These are phyloP conservation scores for Pyrenula massariospora DNA, from an alignment of 495 filamentous ascomycete species.

Conservation along the genomic window DNA sequence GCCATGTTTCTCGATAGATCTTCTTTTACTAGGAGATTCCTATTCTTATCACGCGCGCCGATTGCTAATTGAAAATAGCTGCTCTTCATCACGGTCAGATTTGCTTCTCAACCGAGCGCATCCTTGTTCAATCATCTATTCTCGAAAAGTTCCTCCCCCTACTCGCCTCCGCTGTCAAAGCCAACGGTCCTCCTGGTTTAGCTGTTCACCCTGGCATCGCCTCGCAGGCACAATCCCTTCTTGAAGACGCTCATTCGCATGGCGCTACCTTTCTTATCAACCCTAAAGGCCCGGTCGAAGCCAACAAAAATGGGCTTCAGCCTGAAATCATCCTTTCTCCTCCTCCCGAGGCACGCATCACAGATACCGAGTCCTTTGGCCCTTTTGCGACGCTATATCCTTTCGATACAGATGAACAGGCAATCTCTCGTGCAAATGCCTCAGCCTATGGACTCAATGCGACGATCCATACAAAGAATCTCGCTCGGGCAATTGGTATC, in stretches of 20 bases:
- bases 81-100: slow-evolving; percentile 56
- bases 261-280: slow-evolving; percentile 62
- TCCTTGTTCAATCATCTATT: slow-evolving; percentile 65
- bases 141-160: slow-evolving; percentile 40
- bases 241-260: slow-evolving; percentile 46
- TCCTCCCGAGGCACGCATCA: slow-evolving; percentile 60
- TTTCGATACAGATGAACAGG: slow-evolving; percentile 32
- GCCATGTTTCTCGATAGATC: slow-evolving; percentile 31
- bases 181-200: slow-evolving; percentile 25
- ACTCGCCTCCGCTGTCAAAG: slow-evolving; percentile 31
- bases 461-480: slow-evolving; percentile 34
- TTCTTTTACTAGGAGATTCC: background rate
- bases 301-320: slow-evolving; percentile 18
- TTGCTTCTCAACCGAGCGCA: slow-evolving; percentile 82
- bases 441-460: slow-evolving; percentile 36
- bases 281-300: slow-evolving; percentile 29
- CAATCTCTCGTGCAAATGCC: slow-evolving; percentile 32
- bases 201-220: slow-evolving; percentile 52
- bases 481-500: slow-evolving; percentile 10
- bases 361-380: slow-evolving; percentile 69
- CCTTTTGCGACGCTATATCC: slow-evolving; percentile 46
- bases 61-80: no score
- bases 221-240: slow-evolving; percentile 45
- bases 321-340: slow-evolving; percentile 44
- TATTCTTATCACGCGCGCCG: no score